Base-by-base conservation (phyloP, 768 basidiomycete species). In the Leccinum obscurum region DNA sequence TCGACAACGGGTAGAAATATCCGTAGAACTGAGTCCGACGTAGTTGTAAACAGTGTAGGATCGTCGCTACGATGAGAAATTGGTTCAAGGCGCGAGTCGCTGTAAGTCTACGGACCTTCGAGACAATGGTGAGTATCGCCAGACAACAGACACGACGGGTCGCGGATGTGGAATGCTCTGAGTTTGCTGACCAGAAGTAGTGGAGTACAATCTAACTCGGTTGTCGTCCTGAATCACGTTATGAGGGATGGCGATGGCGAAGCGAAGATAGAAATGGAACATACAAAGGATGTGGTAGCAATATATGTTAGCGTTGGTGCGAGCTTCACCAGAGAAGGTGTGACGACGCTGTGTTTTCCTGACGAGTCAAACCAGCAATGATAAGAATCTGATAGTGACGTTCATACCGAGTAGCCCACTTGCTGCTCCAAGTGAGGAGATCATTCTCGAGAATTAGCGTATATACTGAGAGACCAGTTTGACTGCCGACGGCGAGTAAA, bases 1-100 rank as follows among this genome's bases (percentile, higher is more conserved):
- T 97, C 95, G 50, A 97, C 76, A 13, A 97, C 92, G 6, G 95
- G 92, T 35, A 91, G 77, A 72, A 92, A 95, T 67, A 97, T 85
- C 24, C 95, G 86, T 37, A 96, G 72, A 5, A 88, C 89, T 1
- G 90, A 84, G 66, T 95, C 91, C 26, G 85, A 83, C 14, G 95
- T 93, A 61, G 92, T 82, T 37, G 93, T 94, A 70, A 91, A 95
- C 3, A 96, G 78, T 57, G 89, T 85, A 2, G 88, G 77, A 69
- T 92, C 90, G 67, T 89, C 86, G 46, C 91, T 92, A 63, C 32
- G 46, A 41, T 49, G 17, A 49, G 59, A 54, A 34, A 30, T 62
- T 44, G 56, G 57, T n/a, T 41, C 48, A 35, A 46, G 57, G 55
- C 13, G 34, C n/a, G 57, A 32, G 52, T 24, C 8, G 48, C 24